These are phyloP conservation scores for Phanerochaete carnosa DNA, from an alignment of 768 basidiomycete species.

Conservation along the genomic window DNA sequence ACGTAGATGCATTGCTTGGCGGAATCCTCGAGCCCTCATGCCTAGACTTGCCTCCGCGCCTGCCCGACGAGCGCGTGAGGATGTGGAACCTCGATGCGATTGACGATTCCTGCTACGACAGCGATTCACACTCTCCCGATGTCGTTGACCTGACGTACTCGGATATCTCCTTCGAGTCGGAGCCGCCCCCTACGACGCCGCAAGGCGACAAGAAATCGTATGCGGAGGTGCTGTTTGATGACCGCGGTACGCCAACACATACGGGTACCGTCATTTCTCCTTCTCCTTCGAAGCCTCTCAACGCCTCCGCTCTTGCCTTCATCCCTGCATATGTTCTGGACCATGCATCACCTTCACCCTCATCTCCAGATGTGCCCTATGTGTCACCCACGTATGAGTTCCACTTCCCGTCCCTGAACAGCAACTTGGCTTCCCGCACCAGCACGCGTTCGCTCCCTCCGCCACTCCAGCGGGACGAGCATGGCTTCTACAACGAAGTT, in stretches of 20 bases:
- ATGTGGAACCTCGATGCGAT: conserved; percentile 20
- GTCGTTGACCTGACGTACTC: conserved; percentile 42
- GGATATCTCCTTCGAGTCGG: conserved; percentile 37
- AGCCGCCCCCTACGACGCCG: conserved; percentile 49
- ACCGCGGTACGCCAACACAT: conserved; percentile 3
- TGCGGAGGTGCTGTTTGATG: conserved; percentile 32
- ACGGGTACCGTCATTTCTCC: conserved; percentile 11
- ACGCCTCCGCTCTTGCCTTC: conserved; percentile 24
- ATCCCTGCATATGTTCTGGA: conserved; percentile 19
- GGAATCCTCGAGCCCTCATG: conserved; percentile 18
- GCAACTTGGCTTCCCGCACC: conserved; percentile 22
- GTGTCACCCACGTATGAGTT: conserved; percentile 33
- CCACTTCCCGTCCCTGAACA: conserved; percentile 47
- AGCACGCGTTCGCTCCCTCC: conserved; percentile 30
- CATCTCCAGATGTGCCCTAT: conserved; percentile 2
- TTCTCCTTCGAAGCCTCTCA: conserved; percentile 25
- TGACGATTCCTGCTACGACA: conserved; percentile 12
- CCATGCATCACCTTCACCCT: conserved; percentile 9
- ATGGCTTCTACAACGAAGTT: conserved; percentile 47
- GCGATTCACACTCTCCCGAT: conserved; percentile 12
- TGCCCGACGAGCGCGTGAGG: conserved; percentile 6
- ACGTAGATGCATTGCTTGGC: conserved; percentile 39
- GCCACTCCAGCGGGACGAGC: conserved; percentile 48
- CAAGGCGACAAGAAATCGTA: conserved; percentile 34
- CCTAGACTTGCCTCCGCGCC: conserved; percentile 11